A percentile compares a stretch with the other conserved stretches of the same genome.
Conservation (phyloP, 1,284 basidiomycete genomes). For the Bjerkandera adusta region DNA sequence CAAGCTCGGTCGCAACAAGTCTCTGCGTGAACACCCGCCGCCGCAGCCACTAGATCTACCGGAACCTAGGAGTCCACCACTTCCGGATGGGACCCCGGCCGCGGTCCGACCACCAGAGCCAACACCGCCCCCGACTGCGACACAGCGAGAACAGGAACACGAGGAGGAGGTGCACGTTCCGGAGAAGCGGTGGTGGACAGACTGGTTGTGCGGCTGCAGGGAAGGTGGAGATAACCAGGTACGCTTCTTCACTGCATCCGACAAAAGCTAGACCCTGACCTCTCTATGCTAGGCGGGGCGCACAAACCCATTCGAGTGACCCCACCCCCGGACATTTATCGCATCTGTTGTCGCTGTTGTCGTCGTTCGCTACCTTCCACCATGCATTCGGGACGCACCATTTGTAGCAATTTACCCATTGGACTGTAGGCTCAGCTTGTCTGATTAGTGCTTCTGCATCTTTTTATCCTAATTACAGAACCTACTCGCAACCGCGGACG, state of each 20-base stretch:
- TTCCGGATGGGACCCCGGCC: constrained; percentile 32
- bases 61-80: constrained; percentile 54
- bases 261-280: not conserved
- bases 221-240: constrained; percentile 75
- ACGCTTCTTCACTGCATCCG: constrained; percentile 10
- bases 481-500: no score
- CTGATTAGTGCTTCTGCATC: no score
- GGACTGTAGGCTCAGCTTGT: constrained; percentile 1
- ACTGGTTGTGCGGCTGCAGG: constrained; percentile 76
- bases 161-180: constrained; percentile 29
- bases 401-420: constrained; percentile 10
- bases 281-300: constrained; percentile 53
- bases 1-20: constrained; percentile 17
- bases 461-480: no score
- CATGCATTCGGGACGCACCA: constrained; percentile 3
- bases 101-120: constrained; percentile 38
- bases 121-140: constrained; percentile 35
- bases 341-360: not conserved
- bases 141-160: no score
- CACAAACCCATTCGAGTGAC: constrained; percentile 73
- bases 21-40: constrained; percentile 33
- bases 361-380: not conserved
- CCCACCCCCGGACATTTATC: constrained; percentile 1
- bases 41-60: constrained; percentile 60
- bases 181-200: constrained; percentile 74